Evolutionary conservation across 2,329 filamentous ascomycete species (phyloP), one percentile per base, ranked within the genome.

Genomic region (Ophiostoma triangulosporum): DNA sequence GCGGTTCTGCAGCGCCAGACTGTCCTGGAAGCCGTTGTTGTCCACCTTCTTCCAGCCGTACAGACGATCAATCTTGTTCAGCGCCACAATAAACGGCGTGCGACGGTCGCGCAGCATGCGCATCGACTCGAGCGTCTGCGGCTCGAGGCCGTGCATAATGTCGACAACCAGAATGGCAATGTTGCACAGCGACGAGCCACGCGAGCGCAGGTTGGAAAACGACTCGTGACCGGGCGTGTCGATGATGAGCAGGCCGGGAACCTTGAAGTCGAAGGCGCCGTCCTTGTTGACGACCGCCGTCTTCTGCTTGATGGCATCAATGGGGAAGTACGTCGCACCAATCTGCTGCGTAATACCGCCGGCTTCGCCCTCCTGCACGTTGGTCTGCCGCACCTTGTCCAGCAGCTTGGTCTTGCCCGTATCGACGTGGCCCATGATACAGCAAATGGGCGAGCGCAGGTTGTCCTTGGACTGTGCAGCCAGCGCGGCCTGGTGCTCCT

Each of bases 301-400:
- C 79, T 98, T 98, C 68, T 90, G 84, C 70, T 81, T 78, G 65
- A 98, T 84, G 56, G 93, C 88, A 52, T 97, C 91, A 33, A 91
- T 84, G 7, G 93, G 94, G 79, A 98, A 98, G 75, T 97, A 98
- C 2, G 93, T 98, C 51, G 93, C 93, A 83, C 93, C 93, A 65
- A 98, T 98, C 71, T 98, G 93, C 72, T 98, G 93, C 7, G 93
- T 98, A 65, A 98, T 98, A 83, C 93, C 93, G 76, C 93, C 94
- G 38, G 93, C 94, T 79, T 98, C 93, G 64, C 93, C 93, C 71
- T 97, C 93, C 66, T 98, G 94, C 33, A 98, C 93, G 66, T 98
- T 97, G 55, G 93, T 97, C 70, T 96, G 89, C 64, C 93, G 86
- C 65, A 98, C 88, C 75, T 98, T 98, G 76, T 98, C 93, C 55